Conservation (phyloP, 176 grass and related monocot genomes). For the Ampelocalamus luodianensis region DNA sequence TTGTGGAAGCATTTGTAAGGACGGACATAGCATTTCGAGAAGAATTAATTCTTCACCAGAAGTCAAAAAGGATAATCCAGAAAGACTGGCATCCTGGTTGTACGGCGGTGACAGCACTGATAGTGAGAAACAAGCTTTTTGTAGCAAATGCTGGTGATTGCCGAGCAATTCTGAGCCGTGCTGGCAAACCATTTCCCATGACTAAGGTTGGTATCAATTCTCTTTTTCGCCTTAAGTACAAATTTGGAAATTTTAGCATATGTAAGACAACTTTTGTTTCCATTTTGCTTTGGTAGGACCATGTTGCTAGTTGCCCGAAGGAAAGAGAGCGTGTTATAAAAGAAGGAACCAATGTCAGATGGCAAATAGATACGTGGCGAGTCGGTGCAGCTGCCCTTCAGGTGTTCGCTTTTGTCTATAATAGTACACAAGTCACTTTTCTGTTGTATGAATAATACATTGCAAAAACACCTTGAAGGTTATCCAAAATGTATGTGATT, state of each 20-base stretch:
- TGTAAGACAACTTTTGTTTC: constrained; percentile 32
- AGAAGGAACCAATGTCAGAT: constrained; percentile 88
- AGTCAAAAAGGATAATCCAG: constrained; percentile 71
- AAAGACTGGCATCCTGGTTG: constrained; percentile 97
- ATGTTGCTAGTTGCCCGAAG: constrained; percentile 78
- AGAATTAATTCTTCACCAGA: constrained; percentile 66
- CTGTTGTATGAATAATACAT: no score
- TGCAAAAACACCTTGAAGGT: no score
- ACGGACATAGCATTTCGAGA: constrained; percentile 84
- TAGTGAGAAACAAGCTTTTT: constrained; percentile 84
- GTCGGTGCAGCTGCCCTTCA: constrained; percentile 95
- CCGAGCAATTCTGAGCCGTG: constrained; percentile 78
- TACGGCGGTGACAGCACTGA: constrained; percentile 75
- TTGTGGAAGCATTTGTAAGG: constrained; percentile 75
- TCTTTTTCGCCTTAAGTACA: background rate
- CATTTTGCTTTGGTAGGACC: constrained; percentile 65
- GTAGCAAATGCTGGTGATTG: constrained; percentile 99
- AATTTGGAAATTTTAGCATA: constrained; percentile 24
- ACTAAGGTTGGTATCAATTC: constrained; percentile 64
- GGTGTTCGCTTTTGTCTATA: constrained; percentile 43
- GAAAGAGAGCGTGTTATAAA: constrained; percentile 83
- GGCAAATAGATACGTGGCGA: constrained; percentile 96
- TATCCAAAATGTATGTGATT: background rate
- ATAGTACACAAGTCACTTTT: no score
- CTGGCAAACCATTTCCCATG: constrained; percentile 78